Evolutionary conservation across 495 filamentous ascomycete genomes (phyloP).

Genomic region (Amniculicola lignicola): DNA sequence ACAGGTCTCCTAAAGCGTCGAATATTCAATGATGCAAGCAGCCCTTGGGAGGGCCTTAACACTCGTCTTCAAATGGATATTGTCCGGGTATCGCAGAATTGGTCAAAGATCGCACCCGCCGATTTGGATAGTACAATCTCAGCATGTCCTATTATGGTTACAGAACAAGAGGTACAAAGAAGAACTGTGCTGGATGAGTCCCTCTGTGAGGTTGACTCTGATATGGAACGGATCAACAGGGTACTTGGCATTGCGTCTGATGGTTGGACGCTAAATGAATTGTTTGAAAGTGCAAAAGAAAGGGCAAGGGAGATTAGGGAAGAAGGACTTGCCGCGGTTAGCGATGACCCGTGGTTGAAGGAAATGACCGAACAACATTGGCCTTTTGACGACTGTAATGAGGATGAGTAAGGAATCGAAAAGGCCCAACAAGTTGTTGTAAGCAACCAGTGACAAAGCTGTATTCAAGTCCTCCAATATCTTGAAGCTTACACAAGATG

Average conservation of each 20-base stretch:
- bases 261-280: constrained; percentile 19
- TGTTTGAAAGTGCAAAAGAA: constrained; percentile 20
- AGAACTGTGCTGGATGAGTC: constrained; percentile 10
- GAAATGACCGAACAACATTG: constrained; percentile 20
- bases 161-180: constrained; percentile 8
- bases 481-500: no score
- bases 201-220: constrained; percentile 14
- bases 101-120: constrained; percentile 7
- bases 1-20: constrained; percentile 5
- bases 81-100: constrained; percentile 15
- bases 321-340: constrained; percentile 15
- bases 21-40: constrained; percentile 9
- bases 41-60: constrained; percentile 19
- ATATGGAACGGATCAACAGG: constrained; percentile 9
- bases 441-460: no score
- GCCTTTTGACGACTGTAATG: constrained; percentile 22
- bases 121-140: constrained; percentile 9
- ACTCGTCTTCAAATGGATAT: constrained; percentile 16
- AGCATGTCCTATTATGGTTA: constrained; percentile 9
- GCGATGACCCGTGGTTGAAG: constrained; percentile 21
- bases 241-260: constrained; percentile 18
- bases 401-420: constrained; percentile 15
- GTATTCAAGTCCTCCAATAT: no score
- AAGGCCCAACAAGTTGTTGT: background rate
- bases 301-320: constrained; percentile 16